A percentile compares a stretch with the other conserved stretches of the same genome.
Conservation (phyloP, 768 basidiomycete genomes). For the Chalciporus pseudorubinellus region DNA sequence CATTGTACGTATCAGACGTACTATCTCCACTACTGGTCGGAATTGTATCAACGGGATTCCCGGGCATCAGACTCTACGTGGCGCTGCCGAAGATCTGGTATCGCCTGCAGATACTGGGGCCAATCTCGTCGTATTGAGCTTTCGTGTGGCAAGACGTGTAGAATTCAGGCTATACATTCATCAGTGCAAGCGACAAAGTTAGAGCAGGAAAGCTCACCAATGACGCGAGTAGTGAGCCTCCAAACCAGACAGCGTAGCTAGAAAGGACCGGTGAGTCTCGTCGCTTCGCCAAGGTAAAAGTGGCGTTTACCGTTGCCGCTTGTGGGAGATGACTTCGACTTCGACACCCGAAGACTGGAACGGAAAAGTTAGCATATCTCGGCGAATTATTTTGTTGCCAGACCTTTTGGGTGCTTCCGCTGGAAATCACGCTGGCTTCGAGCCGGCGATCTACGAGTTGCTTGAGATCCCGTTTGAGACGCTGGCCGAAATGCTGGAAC, state of each 20-base stretch:
- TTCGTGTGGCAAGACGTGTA: slow-evolving; percentile 93
- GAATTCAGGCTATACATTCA: slow-evolving; percentile 74
- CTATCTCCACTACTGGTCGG: background rate
- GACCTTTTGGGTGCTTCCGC: slow-evolving; percentile 77
- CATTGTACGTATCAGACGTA: too few species aligned
- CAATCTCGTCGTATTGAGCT: slow-evolving; percentile 91
- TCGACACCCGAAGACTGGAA: slow-evolving; percentile 91
- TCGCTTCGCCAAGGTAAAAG: background rate
- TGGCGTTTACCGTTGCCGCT: slow-evolving; percentile 76
- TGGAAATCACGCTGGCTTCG: slow-evolving; percentile 68
- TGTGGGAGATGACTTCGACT: slow-evolving; percentile 98
- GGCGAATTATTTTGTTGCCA: slow-evolving; percentile 14
- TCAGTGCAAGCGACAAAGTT: background rate
- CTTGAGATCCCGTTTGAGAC: slow-evolving; percentile 93
- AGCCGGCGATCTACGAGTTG: slow-evolving; percentile 90
- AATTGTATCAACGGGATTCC: background rate
- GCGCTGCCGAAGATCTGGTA: slow-evolving; percentile 94
- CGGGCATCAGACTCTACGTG: slow-evolving; percentile 41
- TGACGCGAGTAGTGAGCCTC: slow-evolving; percentile 91
- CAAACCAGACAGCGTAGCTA: slow-evolving; percentile 97
- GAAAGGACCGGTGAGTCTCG: slow-evolving; percentile 7
- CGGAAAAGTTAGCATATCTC: slow-evolving; percentile 2
- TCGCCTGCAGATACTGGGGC: slow-evolving; percentile 86
- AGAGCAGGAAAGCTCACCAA: slow-evolving; percentile 51
- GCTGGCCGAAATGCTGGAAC: slow-evolving; percentile 98